These are phyloP conservation scores for Leccinum ponderosum DNA, from an alignment of 1,284 basidiomycete genomes.

Conservation along the genomic window DNA sequence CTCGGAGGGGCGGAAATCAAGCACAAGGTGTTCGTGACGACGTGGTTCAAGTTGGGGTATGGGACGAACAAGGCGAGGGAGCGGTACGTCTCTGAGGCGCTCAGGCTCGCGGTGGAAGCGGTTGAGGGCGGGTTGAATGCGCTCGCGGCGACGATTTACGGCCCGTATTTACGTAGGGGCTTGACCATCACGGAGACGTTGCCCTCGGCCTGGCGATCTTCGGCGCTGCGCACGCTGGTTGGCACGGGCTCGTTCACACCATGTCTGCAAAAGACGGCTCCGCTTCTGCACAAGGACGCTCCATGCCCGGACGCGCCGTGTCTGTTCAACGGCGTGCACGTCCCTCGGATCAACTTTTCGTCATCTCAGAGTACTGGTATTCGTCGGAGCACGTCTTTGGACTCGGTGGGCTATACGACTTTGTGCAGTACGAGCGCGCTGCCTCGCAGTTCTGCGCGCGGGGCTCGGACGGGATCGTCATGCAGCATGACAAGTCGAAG, in stretches of 20 bases:
- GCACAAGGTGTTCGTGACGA: constrained; percentile 97
- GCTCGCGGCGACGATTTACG: constrained; percentile 62
- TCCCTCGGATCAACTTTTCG: constrained; percentile 89
- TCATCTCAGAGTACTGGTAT: constrained; percentile 99
- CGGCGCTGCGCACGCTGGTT: constrained; percentile 61
- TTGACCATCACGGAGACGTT: constrained; percentile 60
- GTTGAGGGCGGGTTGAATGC: constrained; percentile 17
- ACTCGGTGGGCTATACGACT: constrained; percentile 94
- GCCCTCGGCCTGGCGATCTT: constrained; percentile 41
- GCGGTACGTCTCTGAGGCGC: constrained; percentile 77
- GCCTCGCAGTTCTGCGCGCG: constrained; percentile 85
- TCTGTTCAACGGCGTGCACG: constrained; percentile 95
- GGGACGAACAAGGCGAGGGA: constrained; percentile 96
- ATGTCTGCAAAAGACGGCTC: constrained; percentile 75
- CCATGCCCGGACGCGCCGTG: constrained; percentile 88
- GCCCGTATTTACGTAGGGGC: constrained; percentile 91
- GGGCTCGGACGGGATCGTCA: constrained; percentile 78
- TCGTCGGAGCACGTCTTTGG: constrained; percentile 96
- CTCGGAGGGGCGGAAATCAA: constrained; percentile 85
- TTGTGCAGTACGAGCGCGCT: constrained; percentile 92
- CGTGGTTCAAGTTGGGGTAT: constrained; percentile 86
- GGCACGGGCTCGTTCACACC: constrained; percentile 91
- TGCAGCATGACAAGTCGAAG: constrained; percentile 61
- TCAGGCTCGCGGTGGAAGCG: constrained; percentile 47
- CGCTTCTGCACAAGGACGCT: constrained; percentile 83